Evolutionary conservation across 139 green algal species (phyloP).

Genomic region (Tetraselmis striata): DNA sequence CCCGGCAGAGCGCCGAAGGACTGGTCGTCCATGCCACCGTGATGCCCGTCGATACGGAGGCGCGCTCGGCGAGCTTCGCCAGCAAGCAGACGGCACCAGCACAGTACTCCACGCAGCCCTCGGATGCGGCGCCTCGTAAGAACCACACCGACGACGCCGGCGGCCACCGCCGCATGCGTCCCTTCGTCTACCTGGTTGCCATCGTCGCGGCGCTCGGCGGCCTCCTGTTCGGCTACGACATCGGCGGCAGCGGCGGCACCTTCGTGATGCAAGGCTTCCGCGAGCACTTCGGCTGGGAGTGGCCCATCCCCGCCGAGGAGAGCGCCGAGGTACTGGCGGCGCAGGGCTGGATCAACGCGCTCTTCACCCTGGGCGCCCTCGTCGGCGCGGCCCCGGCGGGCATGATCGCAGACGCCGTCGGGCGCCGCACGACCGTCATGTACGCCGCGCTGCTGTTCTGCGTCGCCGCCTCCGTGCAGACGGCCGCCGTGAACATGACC

Average conservation of each 20-base stretch:
- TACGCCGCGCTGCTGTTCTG: not conserved
- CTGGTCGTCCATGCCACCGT: too few species aligned
- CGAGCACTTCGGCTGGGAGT: not conserved
- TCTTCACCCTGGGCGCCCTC: not conserved
- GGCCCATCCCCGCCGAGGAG: not conserved
- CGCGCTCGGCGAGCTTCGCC: too few species aligned
- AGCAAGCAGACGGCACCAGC: too few species aligned
- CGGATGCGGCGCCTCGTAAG: too few species aligned
- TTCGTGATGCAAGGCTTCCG: conserved; percentile 3
- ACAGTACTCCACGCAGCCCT: too few species aligned
- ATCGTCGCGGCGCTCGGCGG: not conserved
- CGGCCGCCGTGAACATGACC: not conserved
- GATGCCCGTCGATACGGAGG: too few species aligned
- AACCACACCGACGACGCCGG: too few species aligned
- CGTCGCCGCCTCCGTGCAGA: conserved; percentile 6
- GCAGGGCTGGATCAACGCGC: not conserved
- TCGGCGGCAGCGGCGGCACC: not conserved
- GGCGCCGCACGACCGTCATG: not conserved
- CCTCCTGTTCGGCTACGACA: conserved; percentile 11
- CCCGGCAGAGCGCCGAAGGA: too few species aligned
- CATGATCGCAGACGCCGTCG: not conserved
- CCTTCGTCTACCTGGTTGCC: not conserved
- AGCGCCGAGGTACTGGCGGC: not conserved
- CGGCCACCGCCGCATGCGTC: not conserved
- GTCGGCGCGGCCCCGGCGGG: not conserved